phyloP scores from a whole-genome alignment of 2,329 filamentous ascomycete genomes.

The Botrytis tulipae region DNA sequence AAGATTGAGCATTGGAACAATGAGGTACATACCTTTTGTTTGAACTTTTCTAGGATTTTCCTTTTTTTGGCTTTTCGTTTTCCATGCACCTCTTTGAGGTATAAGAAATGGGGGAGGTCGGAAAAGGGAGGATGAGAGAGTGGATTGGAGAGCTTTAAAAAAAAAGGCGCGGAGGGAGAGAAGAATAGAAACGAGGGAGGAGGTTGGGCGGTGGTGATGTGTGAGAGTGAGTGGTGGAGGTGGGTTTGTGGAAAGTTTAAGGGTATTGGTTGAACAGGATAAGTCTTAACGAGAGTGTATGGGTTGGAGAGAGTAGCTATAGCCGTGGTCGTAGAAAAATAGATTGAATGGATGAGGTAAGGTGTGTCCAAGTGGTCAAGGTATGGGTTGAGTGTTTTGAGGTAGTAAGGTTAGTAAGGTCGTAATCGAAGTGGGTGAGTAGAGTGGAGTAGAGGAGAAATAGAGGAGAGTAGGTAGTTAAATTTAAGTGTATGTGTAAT shows the following conservation, averaged over 20 bases:
- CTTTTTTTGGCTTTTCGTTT: conserved; percentile 6
- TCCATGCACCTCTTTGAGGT: conserved; percentile 27
- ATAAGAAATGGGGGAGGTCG: conserved; percentile 32
- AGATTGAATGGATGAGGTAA: conserved; percentile 22
- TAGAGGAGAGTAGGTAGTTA: conserved; percentile 7
- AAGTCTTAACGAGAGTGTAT: conserved; percentile 17
- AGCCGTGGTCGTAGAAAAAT: conserved; percentile 14
- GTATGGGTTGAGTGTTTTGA: conserved; percentile 1
- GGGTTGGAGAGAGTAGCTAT: conserved; percentile 16
- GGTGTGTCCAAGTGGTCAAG: conserved; percentile 18
- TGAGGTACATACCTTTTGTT: conserved; percentile 32
- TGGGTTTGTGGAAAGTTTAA: conserved; percentile 21
- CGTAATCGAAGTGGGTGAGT: conserved; percentile 19
- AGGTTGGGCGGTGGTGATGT: conserved; percentile 32
- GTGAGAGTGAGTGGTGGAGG: conserved; percentile 32
- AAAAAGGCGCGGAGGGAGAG: conserved; percentile 28
- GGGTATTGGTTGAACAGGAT: conserved; percentile 19
- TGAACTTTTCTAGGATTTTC: neutral
- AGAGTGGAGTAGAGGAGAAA: neutral
- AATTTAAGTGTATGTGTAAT: neutral
- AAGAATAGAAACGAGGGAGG: conserved; percentile 25
- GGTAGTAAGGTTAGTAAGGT: conserved; percentile 5
- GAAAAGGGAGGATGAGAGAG: conserved; percentile 36
- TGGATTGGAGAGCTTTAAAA: conserved; percentile 27
- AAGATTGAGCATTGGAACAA: conserved; percentile 2